phyloP scores from a whole-genome alignment of 2,329 filamentous ascomycete species.

The Grosmannia clavigera region DNA sequence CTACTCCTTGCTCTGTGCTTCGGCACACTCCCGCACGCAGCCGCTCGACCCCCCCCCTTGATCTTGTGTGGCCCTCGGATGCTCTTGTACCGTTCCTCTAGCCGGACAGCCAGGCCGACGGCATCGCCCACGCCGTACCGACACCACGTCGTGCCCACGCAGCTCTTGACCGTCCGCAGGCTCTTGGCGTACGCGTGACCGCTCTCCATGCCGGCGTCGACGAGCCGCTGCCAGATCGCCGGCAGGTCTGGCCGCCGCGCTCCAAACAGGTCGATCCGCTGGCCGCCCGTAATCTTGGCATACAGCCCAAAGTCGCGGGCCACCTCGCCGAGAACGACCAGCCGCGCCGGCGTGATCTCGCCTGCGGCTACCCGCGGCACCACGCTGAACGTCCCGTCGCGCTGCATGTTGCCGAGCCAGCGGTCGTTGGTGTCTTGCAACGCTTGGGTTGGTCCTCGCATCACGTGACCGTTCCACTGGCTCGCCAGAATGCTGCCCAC shows the following conservation, averaged over 20 bases:
- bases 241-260: constrained; percentile 78
- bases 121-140: constrained; percentile 80
- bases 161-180: constrained; percentile 80
- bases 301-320: constrained; percentile 77
- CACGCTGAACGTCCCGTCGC: constrained; percentile 83
- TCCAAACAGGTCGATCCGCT: constrained; percentile 88
- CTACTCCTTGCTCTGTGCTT: constrained; percentile 84
- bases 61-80: constrained; percentile 83
- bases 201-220: constrained; percentile 78
- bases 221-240: constrained; percentile 67
- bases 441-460: constrained; percentile 57
- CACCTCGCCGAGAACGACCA: constrained; percentile 72
- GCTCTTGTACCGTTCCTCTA: constrained; percentile 87
- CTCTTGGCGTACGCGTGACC: constrained; percentile 88
- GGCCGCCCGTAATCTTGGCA: constrained; percentile 84
- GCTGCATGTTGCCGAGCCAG: constrained; percentile 80
- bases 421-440: constrained; percentile 86
- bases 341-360: constrained; percentile 77
- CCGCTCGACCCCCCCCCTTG: constrained; percentile 83
- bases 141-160: constrained; percentile 86
- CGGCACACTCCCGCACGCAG: constrained; percentile 85
- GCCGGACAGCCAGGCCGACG: constrained; percentile 76
- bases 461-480: constrained; percentile 72
- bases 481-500: constrained; percentile 71
- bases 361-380: constrained; percentile 72